phyloP scores from a whole-genome alignment of 1,284 basidiomycete species.

The Malassezia equina region DNA sequence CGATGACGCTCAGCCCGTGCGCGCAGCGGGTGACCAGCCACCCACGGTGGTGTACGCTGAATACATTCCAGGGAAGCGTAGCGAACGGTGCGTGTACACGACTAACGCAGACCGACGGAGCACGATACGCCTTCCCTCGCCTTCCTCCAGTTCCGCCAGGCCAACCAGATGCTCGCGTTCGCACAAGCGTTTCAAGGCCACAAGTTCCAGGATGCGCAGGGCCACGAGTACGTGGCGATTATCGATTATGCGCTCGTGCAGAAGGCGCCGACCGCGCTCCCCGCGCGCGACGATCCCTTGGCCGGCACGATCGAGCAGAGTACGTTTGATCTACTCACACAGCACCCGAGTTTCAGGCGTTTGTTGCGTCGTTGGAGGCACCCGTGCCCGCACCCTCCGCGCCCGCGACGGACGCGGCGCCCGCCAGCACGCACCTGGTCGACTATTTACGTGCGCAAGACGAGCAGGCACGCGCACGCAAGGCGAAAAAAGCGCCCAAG shows the following conservation, averaged over 20 bases:
- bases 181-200: constrained; percentile 82
- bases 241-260: constrained; percentile 9
- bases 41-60: constrained; percentile 29
- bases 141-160: constrained; percentile 75
- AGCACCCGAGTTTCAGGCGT: constrained; percentile 9
- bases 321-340: neutral
- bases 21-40: constrained; percentile 10
- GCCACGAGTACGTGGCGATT: constrained; percentile 26
- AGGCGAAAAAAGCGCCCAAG: neutral
- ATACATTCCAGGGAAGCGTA: constrained; percentile 13
- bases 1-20: constrained; percentile 54
- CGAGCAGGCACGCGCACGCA: neutral
- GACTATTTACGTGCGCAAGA: neutral
- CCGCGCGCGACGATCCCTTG: neutral
- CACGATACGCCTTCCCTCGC: constrained; percentile 50
- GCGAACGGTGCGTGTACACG: neutral
- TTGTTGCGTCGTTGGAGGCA: constrained; percentile 1
- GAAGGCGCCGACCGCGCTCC: neutral
- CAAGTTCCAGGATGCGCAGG: constrained; percentile 77
- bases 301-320: constrained; percentile 8
- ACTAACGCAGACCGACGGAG: neutral
- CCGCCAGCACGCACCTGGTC: constrained; percentile 2
- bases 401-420: neutral
- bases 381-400: neutral
- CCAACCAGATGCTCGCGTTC: constrained; percentile 64